Evolutionary conservation across 805 yeast species (phyloP), one percentile per base, ranked within the genome.

Genomic region (Teunomyces panamensis): DNA sequence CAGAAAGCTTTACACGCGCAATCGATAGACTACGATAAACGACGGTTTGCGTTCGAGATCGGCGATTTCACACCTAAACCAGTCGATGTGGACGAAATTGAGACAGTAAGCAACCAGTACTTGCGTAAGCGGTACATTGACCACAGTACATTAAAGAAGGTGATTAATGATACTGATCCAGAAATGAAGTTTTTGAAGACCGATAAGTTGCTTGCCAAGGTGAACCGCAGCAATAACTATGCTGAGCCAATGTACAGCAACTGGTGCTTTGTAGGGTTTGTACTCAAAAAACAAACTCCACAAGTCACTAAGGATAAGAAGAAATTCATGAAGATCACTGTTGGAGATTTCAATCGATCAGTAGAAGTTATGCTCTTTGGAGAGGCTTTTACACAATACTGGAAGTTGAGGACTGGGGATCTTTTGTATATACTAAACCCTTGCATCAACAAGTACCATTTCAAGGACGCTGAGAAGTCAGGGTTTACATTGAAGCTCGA

Each of bases 381-480:
- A 0, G 68, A 74, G 13, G 87, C 89, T 4, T 84, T 84, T 51
- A 79, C 80, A 17, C 80, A 78, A 58, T 86, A 81, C 63, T 88
- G 88, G 83, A 89, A 86, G 52, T 57, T 90, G 2, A 70, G 81
- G 45, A 73, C 81, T 1, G 97, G 98, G 0, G 89, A 87, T 50
- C 65, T 91, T 0, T 64, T 91, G 9, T 86, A 85, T 0, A 59
- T 92, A 1, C 63, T 91, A 45, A 92, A 91, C 58, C 97, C 99
- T 0, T 69, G 68, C 1, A 69, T 89, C 5, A 79, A 52, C 26
- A 58, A 56, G 36, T 61, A 53, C 48, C 56, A 52, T 2, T 52
- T 47, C 29, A 49, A 48, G 42, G 71, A 55, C 67, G 42, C 20
- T 59, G 64, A 61, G 32, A 42, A 47, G 30, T 48, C 54, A 6